phyloP scores from a whole-genome alignment of 306 rosid genomes.

The Glycine soja region DNA sequence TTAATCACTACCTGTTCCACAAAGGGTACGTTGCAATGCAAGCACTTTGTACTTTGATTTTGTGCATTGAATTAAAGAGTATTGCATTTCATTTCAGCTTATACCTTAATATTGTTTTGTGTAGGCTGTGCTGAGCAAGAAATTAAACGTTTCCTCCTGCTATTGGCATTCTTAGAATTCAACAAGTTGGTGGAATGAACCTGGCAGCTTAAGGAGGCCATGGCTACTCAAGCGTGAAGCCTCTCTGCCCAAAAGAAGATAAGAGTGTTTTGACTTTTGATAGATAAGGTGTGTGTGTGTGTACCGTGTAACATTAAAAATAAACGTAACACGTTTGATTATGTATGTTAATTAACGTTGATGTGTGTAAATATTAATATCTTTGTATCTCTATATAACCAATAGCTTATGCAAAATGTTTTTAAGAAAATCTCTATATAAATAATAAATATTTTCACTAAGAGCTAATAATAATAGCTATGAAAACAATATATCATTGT shows the following conservation, averaged over 20 bases:
- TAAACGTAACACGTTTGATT: too few relatives aligned
- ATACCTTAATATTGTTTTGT: slow-evolving; percentile 79
- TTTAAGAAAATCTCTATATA: too few relatives aligned
- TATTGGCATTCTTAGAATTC: slow-evolving; percentile 43
- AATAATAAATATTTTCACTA: too few relatives aligned
- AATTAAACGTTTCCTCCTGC: slow-evolving; percentile 51
- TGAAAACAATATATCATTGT: too few relatives aligned
- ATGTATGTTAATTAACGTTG: too few relatives aligned
- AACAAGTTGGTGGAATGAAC: slow-evolving; percentile 53
- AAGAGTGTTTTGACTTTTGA: slow-evolving; percentile 38
- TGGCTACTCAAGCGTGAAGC: slow-evolving; percentile 49
- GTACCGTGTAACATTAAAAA: too few relatives aligned
- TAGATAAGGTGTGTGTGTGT: slow-evolving; percentile 55
- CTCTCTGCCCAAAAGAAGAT: slow-evolving; percentile 52
- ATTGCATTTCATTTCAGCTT: background rate
- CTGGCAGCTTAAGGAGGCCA: slow-evolving; percentile 75
- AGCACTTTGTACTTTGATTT: background rate
- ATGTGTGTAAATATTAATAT: too few relatives aligned
- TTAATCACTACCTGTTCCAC: slow-evolving; percentile 74
- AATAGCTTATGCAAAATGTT: too few relatives aligned
- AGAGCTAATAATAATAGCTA: too few relatives aligned
- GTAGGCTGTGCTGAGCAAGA: slow-evolving; percentile 71
- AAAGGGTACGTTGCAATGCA: background rate
- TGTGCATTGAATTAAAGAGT: slow-evolving; percentile 2
- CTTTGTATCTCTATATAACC: too few relatives aligned